Base-by-base conservation (phyloP, 495 filamentous ascomycete species). In the Podospora pseudoanserina region DNA sequence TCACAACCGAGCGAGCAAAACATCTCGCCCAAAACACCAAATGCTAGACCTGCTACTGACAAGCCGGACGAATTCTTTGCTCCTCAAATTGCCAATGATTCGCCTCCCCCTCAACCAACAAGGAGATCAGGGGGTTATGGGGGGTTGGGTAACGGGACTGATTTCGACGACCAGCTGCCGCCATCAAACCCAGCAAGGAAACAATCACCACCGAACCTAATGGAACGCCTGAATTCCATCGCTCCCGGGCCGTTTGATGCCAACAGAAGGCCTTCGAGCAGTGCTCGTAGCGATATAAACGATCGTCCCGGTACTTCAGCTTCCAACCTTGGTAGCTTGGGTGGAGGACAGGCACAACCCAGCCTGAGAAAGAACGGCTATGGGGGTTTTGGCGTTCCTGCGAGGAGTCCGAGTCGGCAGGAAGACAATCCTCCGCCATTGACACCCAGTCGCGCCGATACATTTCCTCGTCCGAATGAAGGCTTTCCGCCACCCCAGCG, bases 211-310 rank as follows among this genome's bases (percentile, higher is more conserved):
- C 83, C 89, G 1, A 73, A 77, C 34, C 71, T 84, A 70, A 69
- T 89, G 73, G 81, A 86, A 64, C 83, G 86, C 66, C 87, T 91
- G 84, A 84, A 91, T 69, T 83, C 79, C 30, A 89, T 91, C 75
- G 83, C 85, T 18, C 88, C 89, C 20, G 88, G 89, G 0, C 90
- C 90, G 5, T 90, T 92, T 71, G 86, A 86, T 70, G 70, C 81
- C 16, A 78, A 57, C 27, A 68, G 75, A 28, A 72, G 72, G 28
- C 75, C 75, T 15, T 74, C 75, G 0, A 54, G 63, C 28, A 58
- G 74, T 39, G 55, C 75, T 0, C 69, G 68, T 4, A 71, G 61
- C 44, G 66, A 70, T 18, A 68, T n/a, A 58, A 70, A 71, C 62
- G 67, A 72, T 19, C 77, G 77, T 30, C 81, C 81, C 2, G 74